These are phyloP conservation scores for Penicillium aurantiogriseum DNA, from an alignment of 2,329 filamentous ascomycete species.

Conservation along the genomic window DNA sequence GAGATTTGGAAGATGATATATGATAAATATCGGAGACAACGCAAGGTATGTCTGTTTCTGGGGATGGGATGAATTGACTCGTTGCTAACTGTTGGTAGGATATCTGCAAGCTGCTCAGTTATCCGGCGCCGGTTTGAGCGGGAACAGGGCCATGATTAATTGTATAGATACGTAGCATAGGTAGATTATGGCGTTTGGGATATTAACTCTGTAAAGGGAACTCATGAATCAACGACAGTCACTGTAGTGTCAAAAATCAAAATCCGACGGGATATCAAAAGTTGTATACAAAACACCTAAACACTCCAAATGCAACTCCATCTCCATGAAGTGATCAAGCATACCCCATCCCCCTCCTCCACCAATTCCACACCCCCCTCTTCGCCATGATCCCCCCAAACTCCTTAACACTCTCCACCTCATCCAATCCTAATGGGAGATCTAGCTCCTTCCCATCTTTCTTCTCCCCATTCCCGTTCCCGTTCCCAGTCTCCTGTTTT, in stretches of 20 bases:
- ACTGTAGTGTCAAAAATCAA: not conserved
- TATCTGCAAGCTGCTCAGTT: constrained; percentile 38
- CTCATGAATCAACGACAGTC: not conserved
- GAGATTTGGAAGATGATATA: constrained; percentile 40
- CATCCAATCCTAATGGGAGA: constrained; percentile 46
- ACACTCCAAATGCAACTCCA: not conserved
- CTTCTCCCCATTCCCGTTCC: not conserved
- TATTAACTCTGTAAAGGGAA: not conserved
- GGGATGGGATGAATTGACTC: not conserved
- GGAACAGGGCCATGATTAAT: not conserved
- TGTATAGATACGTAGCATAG: not conserved
- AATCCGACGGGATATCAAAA: not conserved
- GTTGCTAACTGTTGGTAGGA: constrained; percentile 22
- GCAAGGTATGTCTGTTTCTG: constrained; percentile 27
- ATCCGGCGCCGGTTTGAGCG: constrained; percentile 35
- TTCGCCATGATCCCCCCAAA: constrained; percentile 63
- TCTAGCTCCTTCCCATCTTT: not conserved
- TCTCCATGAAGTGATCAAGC: constrained; percentile 6
- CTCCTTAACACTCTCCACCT: constrained; percentile 63
- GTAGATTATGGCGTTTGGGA: constrained; percentile 3
- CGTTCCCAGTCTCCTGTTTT: not conserved
- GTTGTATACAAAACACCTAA: not conserved
- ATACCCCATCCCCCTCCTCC: constrained; percentile 65
- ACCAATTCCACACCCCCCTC: constrained; percentile 62
- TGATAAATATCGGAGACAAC: constrained; percentile 35